Percentiles rank a stretch among this genome's conserved stretches.
Conservation (phyloP, 2,329 filamentous ascomycete species). For the Orbilia brochopaga region DNA sequence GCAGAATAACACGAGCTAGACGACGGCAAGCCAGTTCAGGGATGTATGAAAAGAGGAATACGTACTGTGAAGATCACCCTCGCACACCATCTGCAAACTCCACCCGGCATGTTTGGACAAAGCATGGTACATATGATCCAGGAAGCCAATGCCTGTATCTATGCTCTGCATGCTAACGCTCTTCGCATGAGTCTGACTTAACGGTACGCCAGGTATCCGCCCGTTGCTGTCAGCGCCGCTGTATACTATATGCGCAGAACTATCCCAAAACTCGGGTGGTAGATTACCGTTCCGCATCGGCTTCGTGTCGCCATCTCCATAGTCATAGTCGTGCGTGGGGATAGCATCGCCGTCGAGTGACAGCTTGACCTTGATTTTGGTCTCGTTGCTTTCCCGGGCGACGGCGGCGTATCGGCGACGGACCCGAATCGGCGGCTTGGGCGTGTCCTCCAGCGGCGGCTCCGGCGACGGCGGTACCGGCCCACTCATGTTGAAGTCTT, state of each 20-base stretch:
- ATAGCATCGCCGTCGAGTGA: constrained; percentile 90
- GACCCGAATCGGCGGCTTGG: too few species aligned
- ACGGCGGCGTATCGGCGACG: constrained; percentile 72
- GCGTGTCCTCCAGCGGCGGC: too few species aligned
- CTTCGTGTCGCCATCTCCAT: constrained; percentile 4
- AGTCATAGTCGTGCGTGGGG: constrained; percentile 62
- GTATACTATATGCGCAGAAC: neutral
- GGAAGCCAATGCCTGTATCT: constrained; percentile 92
- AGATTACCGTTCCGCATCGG: neutral
- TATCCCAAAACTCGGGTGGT: neutral
- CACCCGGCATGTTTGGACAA: constrained; percentile 94
- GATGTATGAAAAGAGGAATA: constrained; percentile 8
- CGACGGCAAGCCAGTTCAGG: too few species aligned
- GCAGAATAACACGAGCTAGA: too few species aligned
- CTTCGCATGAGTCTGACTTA: constrained; percentile 76
- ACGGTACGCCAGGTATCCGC: constrained; percentile 60
- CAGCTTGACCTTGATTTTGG: constrained; percentile 89
- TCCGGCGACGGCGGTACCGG: too few species aligned
- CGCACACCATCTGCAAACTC: constrained; percentile 81
- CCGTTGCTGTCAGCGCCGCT: constrained; percentile 57
- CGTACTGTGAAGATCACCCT: constrained; percentile 86
- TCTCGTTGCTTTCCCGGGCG: constrained; percentile 94
- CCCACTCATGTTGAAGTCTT: too few species aligned
- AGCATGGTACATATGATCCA: constrained; percentile 98
- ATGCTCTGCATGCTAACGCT: constrained; percentile 88